Percentiles rank a stretch among this genome's conserved stretches.
phyloP scores from a whole-genome alignment of 768 basidiomycete genomes.

The Dentipellis sp. region DNA sequence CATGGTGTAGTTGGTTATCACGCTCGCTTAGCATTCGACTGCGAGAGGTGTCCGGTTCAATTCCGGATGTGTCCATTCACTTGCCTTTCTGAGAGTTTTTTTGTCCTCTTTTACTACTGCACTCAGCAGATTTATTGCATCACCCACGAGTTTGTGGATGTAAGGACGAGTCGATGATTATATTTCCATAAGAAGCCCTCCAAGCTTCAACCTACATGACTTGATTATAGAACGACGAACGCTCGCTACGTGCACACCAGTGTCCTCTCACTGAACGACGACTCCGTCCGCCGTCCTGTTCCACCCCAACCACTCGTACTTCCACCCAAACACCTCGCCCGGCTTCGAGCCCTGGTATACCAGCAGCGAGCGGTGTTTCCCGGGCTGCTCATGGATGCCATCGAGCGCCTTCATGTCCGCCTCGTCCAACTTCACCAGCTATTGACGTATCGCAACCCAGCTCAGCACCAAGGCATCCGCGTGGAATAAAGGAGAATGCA shows the following conservation, averaged over 20 bases:
- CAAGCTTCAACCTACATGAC: no score
- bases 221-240: no score
- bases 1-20: not conserved
- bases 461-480: slow-evolving; percentile 38
- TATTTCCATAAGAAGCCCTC: no score
- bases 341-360: slow-evolving; percentile 13
- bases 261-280: no score
- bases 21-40: not conserved
- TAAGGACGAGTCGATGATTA: no score
- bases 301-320: slow-evolving; percentile 34
- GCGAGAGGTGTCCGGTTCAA: not conserved
- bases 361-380: slow-evolving; percentile 29
- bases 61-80: not conserved
- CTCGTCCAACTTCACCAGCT: not conserved
- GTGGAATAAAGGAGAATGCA: not conserved
- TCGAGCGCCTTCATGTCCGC: slow-evolving; percentile 34
- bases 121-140: no score
- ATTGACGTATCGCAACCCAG: not conserved
- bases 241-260: no score
- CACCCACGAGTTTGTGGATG: no score
- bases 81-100: no score
- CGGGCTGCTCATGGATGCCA: slow-evolving; percentile 30
- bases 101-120: no score
- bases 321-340: slow-evolving; percentile 34
- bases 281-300: slow-evolving; percentile 21